Base-by-base conservation (phyloP, 2,329 filamentous ascomycete genomes). In the Helotiales sp. region DNA sequence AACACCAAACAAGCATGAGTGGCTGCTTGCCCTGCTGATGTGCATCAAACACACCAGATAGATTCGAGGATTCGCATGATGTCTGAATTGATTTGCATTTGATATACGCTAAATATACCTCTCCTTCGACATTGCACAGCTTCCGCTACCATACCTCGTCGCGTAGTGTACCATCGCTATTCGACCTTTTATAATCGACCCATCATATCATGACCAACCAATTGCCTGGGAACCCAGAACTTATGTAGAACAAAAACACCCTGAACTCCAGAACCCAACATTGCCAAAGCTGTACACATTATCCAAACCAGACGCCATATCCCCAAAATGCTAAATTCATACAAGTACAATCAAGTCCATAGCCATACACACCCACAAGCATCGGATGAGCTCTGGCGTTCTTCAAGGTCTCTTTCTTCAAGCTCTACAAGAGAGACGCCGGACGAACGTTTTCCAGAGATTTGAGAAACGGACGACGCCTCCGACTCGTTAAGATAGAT, bases 401-500 rank as follows among this genome's bases (percentile, higher is more conserved):
- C 55, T 12, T 27, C 38, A 9, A 62, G 9, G 15, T 36, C 54
- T 27, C 40, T 24, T 19, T 13, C 27, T 4, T 49, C 42, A 8
- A 31, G 33, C 10, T 52, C 53, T 49, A 48, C 46, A 3, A 55
- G 36, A 27, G 33, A 31, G 30, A 36, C 15, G 3, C 36, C 33
- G 47, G 44, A 36, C 25, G 59, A 51, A n/a, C 53, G 48, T 27
- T 53, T 59, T 6, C 56, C 51, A 34, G 53, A 13, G 33, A 65
- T 48, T 22, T 55, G 54, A 8, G 62, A 57, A 12, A 65, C 40
- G 9, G 5, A 51, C 2, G 60, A 63, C 1, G 68, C 62, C 17
- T 65, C 60, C 3, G 65, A 70, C 55, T 71, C 69, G 34, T 69
- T 68, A 5, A 71, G 50, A 25, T 66, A 66, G 8, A 71, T 52